phyloP scores from a whole-genome alignment of 2,329 filamentous ascomycete species.

The Aspergillus piperis region DNA sequence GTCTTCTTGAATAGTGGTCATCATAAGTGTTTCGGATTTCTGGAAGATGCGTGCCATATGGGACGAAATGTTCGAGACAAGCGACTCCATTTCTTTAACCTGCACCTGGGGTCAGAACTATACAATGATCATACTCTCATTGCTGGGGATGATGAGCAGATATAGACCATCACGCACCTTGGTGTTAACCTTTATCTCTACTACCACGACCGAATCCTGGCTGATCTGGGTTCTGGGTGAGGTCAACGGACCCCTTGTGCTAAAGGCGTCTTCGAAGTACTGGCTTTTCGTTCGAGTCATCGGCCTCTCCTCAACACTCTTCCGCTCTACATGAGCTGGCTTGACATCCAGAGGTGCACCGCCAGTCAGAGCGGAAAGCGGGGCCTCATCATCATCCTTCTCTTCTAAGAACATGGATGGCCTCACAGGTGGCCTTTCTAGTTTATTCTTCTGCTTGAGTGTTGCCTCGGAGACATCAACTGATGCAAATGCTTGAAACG shows the following conservation, averaged over 20 bases:
- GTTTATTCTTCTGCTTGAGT: slow-evolving; percentile 20
- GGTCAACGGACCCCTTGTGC: slow-evolving; percentile 36
- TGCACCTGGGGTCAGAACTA: slow-evolving; percentile 23
- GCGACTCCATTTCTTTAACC: slow-evolving; percentile 73
- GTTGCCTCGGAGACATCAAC: slow-evolving; percentile 21
- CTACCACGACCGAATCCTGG: slow-evolving; percentile 61
- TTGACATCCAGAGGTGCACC: slow-evolving; percentile 18
- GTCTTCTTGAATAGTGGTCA: slow-evolving; percentile 74
- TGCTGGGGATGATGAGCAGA: not conserved
- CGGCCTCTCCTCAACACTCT: slow-evolving; percentile 24
- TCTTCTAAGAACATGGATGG: slow-evolving; percentile 30
- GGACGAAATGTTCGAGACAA: slow-evolving; percentile 72
- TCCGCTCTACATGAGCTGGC: slow-evolving; percentile 15
- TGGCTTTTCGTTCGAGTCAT: slow-evolving; percentile 37
- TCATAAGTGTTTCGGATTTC: slow-evolving; percentile 70
- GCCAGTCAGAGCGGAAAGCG: slow-evolving; percentile 14
- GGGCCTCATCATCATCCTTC: slow-evolving; percentile 28
- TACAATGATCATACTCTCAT: not conserved
- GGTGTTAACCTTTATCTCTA: slow-evolving; percentile 65
- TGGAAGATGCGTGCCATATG: slow-evolving; percentile 75
- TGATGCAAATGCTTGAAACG: slow-evolving; percentile 19
- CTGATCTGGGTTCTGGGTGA: slow-evolving; percentile 51
- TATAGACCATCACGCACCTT: slow-evolving; percentile 47
- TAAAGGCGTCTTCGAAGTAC: slow-evolving; percentile 46
- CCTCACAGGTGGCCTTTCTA: slow-evolving; percentile 19